Percentiles rank a stretch among this genome's conserved stretches.
Evolutionary conservation across 441 rosid genomes (phyloP).

Genomic region (Erysimum cheiri): DNA sequence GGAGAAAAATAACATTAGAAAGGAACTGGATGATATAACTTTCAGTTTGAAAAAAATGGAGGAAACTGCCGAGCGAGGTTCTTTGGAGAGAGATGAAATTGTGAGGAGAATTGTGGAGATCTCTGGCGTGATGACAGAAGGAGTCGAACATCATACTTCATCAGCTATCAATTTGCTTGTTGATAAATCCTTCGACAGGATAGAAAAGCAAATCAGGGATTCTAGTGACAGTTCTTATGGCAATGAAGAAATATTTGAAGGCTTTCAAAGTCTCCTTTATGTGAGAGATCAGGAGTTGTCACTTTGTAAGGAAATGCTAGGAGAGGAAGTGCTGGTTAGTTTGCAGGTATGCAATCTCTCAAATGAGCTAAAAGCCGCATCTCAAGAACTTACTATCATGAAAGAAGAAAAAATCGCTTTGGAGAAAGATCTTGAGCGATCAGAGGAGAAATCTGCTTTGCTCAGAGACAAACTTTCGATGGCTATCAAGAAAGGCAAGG

Average conservation of each 20-base stretch:
- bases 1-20: constrained; percentile 67
- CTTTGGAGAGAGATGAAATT: constrained; percentile 66
- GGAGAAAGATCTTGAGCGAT: constrained; percentile 72
- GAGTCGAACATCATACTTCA: constrained; percentile 47
- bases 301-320: constrained; percentile 66
- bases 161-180: constrained; percentile 55
- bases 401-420: constrained; percentile 66
- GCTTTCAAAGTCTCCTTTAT: constrained; percentile 73
- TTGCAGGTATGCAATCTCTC: constrained; percentile 56
- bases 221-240: constrained; percentile 48
- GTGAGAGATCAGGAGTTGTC: constrained; percentile 64
- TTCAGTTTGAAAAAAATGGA: constrained; percentile 52
- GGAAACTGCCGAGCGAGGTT: constrained; percentile 52
- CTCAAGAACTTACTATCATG: constrained; percentile 53
- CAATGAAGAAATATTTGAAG: constrained; percentile 57
- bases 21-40: constrained; percentile 54
- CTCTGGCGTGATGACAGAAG: constrained; percentile 57
- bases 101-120: constrained; percentile 60
- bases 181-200: constrained; percentile 62
- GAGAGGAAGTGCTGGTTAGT: constrained; percentile 61
- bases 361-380: constrained; percentile 48
- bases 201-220: constrained; percentile 53
- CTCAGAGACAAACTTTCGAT: constrained; percentile 85
- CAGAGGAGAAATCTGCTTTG: constrained; percentile 83
- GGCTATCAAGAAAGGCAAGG: constrained; percentile 99